Percentiles rank a stretch among this genome's conserved stretches.
phyloP scores from a whole-genome alignment of 2,329 filamentous ascomycete genomes.

The Zalaria sp. region DNA sequence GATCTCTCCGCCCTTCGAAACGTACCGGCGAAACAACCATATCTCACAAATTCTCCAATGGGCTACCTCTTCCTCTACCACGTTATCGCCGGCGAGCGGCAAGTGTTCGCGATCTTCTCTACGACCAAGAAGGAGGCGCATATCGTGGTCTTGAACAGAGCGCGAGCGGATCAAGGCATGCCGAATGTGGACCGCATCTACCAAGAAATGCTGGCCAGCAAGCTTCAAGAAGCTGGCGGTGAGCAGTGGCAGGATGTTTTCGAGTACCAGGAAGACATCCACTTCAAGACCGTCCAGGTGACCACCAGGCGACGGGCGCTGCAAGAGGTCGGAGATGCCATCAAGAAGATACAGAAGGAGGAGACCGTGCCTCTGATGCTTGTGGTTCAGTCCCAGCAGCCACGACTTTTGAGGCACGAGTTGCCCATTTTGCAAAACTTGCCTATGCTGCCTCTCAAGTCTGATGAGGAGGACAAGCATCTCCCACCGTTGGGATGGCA shows the following conservation, averaged over 20 bases:
- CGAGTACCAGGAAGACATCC: constrained; percentile 71
- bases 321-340: constrained; percentile 70
- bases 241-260: constrained; percentile 70
- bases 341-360: constrained; percentile 84
- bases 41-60: constrained; percentile 61
- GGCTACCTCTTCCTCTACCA: constrained; percentile 89
- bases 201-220: constrained; percentile 54
- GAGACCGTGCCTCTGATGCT: constrained; percentile 68
- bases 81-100: constrained; percentile 75
- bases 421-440: constrained; percentile 73
- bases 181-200: constrained; percentile 89
- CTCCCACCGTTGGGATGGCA: constrained; percentile 92
- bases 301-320: constrained; percentile 82
- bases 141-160: constrained; percentile 75
- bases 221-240: constrained; percentile 50
- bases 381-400: constrained; percentile 81
- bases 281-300: constrained; percentile 76
- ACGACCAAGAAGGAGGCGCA: constrained; percentile 67
- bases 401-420: constrained; percentile 67
- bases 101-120: constrained; percentile 89
- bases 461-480: constrained; percentile 71
- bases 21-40: constrained; percentile 52
- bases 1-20: constrained; percentile 65
- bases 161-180: constrained; percentile 67
- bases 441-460: constrained; percentile 66